Conservation (phyloP, 257 asterid species). For the Nicotiana tabacum region DNA sequence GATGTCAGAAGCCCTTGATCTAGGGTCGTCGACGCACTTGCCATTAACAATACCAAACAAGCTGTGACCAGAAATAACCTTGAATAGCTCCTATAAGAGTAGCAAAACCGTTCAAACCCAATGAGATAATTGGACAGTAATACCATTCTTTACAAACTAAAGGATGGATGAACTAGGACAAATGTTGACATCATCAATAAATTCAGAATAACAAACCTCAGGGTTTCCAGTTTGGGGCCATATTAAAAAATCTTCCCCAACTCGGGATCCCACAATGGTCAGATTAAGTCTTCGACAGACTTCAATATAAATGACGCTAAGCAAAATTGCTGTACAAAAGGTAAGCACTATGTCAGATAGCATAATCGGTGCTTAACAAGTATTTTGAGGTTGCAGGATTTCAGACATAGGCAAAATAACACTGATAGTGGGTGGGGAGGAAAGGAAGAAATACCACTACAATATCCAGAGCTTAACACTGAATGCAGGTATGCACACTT, state of each 20-base stretch:
- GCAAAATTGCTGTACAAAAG: slow-evolving; percentile 68
- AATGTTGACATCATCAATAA: not conserved
- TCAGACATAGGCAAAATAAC: not conserved
- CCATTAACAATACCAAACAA: slow-evolving; percentile 81
- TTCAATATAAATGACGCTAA: slow-evolving; percentile 89
- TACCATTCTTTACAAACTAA: not conserved
- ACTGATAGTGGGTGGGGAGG: not conserved
- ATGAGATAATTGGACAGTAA: not conserved
- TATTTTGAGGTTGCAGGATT: not conserved
- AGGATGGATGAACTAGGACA: not conserved
- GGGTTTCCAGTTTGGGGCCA: slow-evolving; percentile 96
- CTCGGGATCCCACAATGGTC: slow-evolving; percentile 90
- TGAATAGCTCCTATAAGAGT: slow-evolving; percentile 68
- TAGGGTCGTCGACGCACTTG: slow-evolving; percentile 84
- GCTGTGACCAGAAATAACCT: slow-evolving; percentile 75
- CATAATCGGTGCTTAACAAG: not conserved
- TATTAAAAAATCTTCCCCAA: slow-evolving; percentile 95
- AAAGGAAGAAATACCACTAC: slow-evolving; percentile 53
- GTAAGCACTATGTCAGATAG: slow-evolving; percentile 14
- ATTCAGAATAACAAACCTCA: slow-evolving; percentile 48
- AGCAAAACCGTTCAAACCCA: not conserved
- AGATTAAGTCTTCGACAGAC: slow-evolving; percentile 89
- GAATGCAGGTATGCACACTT: slow-evolving; percentile 83
- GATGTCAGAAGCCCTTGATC: slow-evolving; percentile 88
- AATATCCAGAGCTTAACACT: slow-evolving; percentile 61